phyloP scores from a whole-genome alignment of 1,139 yeast genomes.

The Diutina scorzettiae region DNA sequence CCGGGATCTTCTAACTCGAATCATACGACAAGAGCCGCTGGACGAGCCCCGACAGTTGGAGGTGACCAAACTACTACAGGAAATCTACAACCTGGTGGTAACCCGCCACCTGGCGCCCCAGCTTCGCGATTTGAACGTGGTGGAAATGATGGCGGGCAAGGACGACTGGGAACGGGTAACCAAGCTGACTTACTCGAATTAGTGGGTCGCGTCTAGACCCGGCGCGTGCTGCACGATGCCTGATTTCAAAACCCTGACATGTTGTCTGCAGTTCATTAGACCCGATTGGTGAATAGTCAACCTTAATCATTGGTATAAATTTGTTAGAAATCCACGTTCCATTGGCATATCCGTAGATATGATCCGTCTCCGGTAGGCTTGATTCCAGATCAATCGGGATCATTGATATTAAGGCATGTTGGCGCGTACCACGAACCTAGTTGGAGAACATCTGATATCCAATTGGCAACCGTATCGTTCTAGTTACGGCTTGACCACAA shows the following conservation, averaged over 20 bases:
- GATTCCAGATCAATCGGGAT: too few species aligned
- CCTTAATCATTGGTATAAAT: too few species aligned
- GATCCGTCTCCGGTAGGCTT: too few species aligned
- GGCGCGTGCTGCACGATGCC: neutral
- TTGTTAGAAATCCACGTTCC: too few species aligned
- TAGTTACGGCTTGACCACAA: too few species aligned
- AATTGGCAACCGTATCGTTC: too few species aligned
- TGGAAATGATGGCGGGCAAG: slow-evolving; percentile 4
- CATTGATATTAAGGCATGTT: too few species aligned
- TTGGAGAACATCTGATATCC: too few species aligned
- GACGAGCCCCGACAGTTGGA: neutral
- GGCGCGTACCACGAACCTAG: too few species aligned
- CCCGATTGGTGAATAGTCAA: too few species aligned
- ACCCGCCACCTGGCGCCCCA: slow-evolving; percentile 3
- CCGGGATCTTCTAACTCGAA: slow-evolving; percentile 2
- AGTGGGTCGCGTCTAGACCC: neutral
- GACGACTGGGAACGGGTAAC: slow-evolving; percentile 5
- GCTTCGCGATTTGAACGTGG: slow-evolving; percentile 1
- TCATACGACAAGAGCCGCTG: slow-evolving; percentile 1
- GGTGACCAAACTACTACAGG: neutral
- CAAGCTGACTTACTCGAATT: neutral
- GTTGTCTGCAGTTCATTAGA: neutral
- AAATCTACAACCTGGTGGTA: neutral
- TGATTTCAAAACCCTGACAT: neutral
- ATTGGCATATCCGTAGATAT: too few species aligned